phyloP scores from a whole-genome alignment of 306 rosid species.

The Abrus pulchellus region DNA sequence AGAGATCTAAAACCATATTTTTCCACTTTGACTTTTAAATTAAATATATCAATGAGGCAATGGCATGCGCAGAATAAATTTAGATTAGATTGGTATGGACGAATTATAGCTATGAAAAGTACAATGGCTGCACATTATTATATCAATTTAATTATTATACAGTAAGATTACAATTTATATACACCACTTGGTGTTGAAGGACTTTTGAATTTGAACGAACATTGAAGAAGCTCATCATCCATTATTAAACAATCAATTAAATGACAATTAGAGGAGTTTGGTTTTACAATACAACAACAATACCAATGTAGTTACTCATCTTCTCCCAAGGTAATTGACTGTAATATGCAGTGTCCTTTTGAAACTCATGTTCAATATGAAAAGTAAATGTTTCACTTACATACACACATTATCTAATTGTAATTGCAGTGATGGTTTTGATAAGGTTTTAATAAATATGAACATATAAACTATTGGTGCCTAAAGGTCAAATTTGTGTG shows the following conservation, averaged over 20 bases:
- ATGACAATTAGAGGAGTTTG: neutral
- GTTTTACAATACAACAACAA: neutral
- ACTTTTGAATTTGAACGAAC: constrained; percentile 8
- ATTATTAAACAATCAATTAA: neutral
- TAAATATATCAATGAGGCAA: neutral
- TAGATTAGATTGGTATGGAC: neutral
- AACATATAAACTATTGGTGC: constrained; percentile 8
- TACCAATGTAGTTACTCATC: no score
- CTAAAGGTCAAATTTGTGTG: constrained; percentile 13
- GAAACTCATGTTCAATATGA: no score
- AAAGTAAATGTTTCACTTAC: no score
- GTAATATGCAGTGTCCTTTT: no score
- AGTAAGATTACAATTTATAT: neutral
- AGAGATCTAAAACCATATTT: constrained; percentile 38
- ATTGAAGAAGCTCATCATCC: neutral
- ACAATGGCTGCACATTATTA: neutral
- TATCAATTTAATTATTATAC: neutral
- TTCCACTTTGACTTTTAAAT: constrained; percentile 40
- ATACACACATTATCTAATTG: no score
- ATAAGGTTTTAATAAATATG: constrained; percentile 24
- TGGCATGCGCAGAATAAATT: constrained; percentile 16
- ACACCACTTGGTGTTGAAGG: neutral
- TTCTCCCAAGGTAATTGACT: no score
- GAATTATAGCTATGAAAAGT: constrained; percentile 1
- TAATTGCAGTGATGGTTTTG: constrained; percentile 37